phyloP scores from a whole-genome alignment of 768 basidiomycete genomes.

The Suillus cothurnatus region DNA sequence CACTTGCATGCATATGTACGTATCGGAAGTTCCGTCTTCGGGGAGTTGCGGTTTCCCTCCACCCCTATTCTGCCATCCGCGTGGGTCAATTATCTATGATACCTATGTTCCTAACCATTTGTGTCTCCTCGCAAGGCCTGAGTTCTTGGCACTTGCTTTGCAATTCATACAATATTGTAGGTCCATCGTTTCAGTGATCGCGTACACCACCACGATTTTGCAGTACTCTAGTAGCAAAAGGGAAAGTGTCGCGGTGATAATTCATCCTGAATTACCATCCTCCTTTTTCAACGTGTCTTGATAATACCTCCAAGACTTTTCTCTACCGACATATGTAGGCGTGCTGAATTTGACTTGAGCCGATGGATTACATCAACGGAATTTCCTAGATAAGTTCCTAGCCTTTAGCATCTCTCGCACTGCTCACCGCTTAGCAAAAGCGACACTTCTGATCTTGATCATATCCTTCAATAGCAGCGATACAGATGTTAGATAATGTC shows the following conservation, averaged over 20 bases:
- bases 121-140: too few species aligned
- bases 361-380: background rate
- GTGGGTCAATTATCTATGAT: too few species aligned
- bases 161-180: too few species aligned
- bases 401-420: background rate
- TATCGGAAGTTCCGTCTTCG: too few species aligned
- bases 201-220: background rate
- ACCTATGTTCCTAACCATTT: too few species aligned
- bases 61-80: too few species aligned
- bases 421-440: background rate
- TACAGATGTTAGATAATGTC: background rate
- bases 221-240: background rate
- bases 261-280: background rate
- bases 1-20: too few species aligned
- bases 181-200: background rate
- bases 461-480: background rate
- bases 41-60: too few species aligned
- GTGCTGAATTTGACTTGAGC: background rate
- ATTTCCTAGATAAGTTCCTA: background rate
- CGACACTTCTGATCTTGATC: background rate
- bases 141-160: too few species aligned
- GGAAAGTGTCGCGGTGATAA: background rate
- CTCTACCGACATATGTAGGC: background rate
- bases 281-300: background rate
- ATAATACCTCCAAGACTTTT: background rate